Evolutionary conservation across 345 rosid species (phyloP), one percentile per base, ranked within the genome.

Genomic region (Brassica rapa): DNA sequence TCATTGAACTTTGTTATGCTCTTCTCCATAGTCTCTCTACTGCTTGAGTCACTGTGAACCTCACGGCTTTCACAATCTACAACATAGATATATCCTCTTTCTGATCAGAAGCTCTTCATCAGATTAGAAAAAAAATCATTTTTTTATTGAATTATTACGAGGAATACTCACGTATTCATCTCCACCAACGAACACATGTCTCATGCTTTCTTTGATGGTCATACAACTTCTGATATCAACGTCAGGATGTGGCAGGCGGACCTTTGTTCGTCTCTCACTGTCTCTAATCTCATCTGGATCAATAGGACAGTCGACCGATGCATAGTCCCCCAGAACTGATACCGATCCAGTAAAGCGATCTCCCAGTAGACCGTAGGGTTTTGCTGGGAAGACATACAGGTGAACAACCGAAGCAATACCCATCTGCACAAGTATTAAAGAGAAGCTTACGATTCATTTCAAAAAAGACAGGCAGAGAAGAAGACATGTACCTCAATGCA

Each of bases 271-370:
- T 74, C 99, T 87, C 82, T 95, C 97, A 81, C 94, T 90, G 84
- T 95, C 99, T 84, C 99, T 84, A 77, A 93, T 84, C 88, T 93
- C 99, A 73, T 95, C 99, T 53, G 99, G 99, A 85, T 95, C 19
- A 19, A 19, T 19, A 19, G 19, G 19, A 24, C 25, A 24, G 25
- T 24, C 25, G 25, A 24, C 25, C 73, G 96, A 90, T 33, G 88
- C 94, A 88, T 95, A 93, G 82, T 93, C 99, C 82, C 98, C 99
- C 59, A 95, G 97, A 77, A 95, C 92, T 4, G 97, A 84, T 80
- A 95, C 87, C 66, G 84, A 86, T 78, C 98, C 99, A n/a, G 87
- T 73, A 77, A 89, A 80, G 71, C 84, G 86, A 75, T 93, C 99
- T 78, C 99, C 99, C 93, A 95, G 85, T 78, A 87, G 84, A 84